Base-by-base conservation (phyloP, 2,329 filamentous ascomycete species). In the Epichloe typhina region DNA sequence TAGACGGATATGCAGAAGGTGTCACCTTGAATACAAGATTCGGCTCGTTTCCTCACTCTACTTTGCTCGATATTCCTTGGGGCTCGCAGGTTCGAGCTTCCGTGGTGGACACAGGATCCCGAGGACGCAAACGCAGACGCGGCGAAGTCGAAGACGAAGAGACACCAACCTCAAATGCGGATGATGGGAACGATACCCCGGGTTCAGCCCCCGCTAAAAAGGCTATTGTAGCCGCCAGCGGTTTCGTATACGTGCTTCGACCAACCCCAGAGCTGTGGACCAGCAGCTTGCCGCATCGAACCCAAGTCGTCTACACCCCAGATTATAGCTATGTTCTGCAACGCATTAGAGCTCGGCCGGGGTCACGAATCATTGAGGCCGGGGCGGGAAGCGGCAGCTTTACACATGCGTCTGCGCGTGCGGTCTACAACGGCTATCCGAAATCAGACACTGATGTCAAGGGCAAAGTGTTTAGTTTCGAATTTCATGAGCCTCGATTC, bases 61-160 rank as follows among this genome's bases (percentile, higher is more conserved):
- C 86, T 0, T 69, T 91, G 44, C 76, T 95, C 50, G 75, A 80
- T 5, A 73, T 89, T 50, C 85, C 87, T 41, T 97, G 91, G 91
- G 93, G 93, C 31, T 88, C 86, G 6, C 93, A 97, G 64, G 83
- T 97, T 21, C 78, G 88, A 45, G 93, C 93, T 7, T 95, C 89
- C 2, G 80, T 84, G 35, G 89, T 96, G 51, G 88, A 96, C 61
- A 96, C 90, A 0, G 89, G 90, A 12, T 93, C 88, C n/a, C 76
- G 89, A 59, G 88, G 88, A 36, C 78, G 85, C 48, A 84, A 83
- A 66, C 73, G 77, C 50, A 82, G 82, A 64, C 66, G 72, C 15
- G 70, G 50, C 17, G 52, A 72, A 49, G 66, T 62, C 5, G 64
- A 64, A 23, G 70, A 67, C 41, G 75, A 78, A 54, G 72, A 72